Percentiles rank a stretch among this genome's conserved stretches.
These are phyloP conservation scores for Penicillium ochrochloron DNA, from an alignment of 495 filamentous ascomycete species.

Conservation along the genomic window DNA sequence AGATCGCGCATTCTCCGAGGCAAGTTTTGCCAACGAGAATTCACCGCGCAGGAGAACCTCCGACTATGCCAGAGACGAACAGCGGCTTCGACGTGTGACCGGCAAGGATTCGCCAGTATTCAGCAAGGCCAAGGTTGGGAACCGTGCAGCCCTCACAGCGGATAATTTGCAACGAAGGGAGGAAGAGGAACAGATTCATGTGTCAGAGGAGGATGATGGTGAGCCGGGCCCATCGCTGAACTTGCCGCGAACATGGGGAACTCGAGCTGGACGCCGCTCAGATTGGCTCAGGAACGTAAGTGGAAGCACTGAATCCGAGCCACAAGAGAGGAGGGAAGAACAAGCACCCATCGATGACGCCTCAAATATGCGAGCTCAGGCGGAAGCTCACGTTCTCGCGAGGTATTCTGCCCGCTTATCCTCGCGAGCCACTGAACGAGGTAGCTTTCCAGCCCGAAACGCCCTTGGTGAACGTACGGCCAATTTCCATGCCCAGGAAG, in stretches of 20 bases:
- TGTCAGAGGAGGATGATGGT: conserved; percentile 23
- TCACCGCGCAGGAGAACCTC: conserved; percentile 38
- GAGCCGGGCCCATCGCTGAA: conserved; percentile 56
- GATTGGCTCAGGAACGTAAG: conserved; percentile 58
- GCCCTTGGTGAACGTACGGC: conserved; percentile 30
- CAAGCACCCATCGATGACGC: conserved; percentile 6
- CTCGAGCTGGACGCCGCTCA: conserved; percentile 52
- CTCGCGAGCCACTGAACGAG: conserved; percentile 26
- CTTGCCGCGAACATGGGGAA: conserved; percentile 62
- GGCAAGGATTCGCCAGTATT: conserved; percentile 51
- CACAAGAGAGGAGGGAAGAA: conserved; percentile 26
- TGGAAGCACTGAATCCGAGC: conserved; percentile 30
- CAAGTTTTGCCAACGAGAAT: conserved; percentile 34
- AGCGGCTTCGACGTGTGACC: conserved; percentile 49
- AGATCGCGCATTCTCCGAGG: conserved; percentile 29
- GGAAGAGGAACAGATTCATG: conserved; percentile 24
- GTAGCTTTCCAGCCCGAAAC: conserved; percentile 20
- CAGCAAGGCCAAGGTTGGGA: conserved; percentile 48
- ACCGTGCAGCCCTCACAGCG: conserved; percentile 42
- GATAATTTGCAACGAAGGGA: conserved; percentile 55
- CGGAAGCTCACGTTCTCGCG: conserved; percentile 23
- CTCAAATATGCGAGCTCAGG: conserved; percentile 17
- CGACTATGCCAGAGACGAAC: conserved; percentile 50
- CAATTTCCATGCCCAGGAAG: conserved; percentile 16
- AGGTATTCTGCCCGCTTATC: conserved; percentile 23